Evolutionary conservation across 2,329 filamentous ascomycete genomes (phyloP).

Genomic region (Plenodomus lindquistii): DNA sequence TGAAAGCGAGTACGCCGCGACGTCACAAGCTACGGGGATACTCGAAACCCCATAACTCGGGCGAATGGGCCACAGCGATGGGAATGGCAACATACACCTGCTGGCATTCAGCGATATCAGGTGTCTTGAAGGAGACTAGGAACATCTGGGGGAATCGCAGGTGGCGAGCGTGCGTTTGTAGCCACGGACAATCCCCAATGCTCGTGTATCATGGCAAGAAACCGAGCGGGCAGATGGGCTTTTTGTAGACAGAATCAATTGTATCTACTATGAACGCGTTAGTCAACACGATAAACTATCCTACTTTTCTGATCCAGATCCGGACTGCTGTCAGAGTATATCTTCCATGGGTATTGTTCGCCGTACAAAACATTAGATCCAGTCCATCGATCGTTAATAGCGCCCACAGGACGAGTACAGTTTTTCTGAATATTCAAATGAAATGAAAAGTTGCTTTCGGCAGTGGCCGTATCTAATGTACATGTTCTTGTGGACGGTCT

Average conservation of each 20-base stretch:
- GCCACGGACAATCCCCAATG: not conserved
- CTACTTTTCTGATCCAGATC: conserved; percentile 4
- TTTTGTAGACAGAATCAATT: not conserved
- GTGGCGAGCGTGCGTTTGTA: not conserved
- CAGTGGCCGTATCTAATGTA: conserved; percentile 11
- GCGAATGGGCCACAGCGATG: not conserved
- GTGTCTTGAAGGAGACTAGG: not conserved
- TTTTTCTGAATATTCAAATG: conserved; percentile 6
- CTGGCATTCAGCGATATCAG: not conserved
- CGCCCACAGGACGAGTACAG: conserved; percentile 31
- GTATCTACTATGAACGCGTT: not conserved
- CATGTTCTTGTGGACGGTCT: conserved; percentile 2
- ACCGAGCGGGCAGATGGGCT: not conserved
- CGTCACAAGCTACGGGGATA: not conserved
- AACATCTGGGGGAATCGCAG: not conserved
- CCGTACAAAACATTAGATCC: conserved; percentile 34
- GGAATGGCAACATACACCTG: not conserved
- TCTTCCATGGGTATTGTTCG: conserved; percentile 17
- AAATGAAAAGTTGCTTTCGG: not conserved
- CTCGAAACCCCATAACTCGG: not conserved
- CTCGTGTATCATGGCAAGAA: not conserved
- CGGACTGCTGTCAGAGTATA: conserved; percentile 3
- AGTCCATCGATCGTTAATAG: conserved; percentile 22
- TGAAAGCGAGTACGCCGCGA: not conserved
- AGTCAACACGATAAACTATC: conserved; percentile 1